Percentiles rank a stretch among this genome's conserved stretches.
phyloP scores from a whole-genome alignment of 768 basidiomycete species.

The Suillus cothurnatus region DNA sequence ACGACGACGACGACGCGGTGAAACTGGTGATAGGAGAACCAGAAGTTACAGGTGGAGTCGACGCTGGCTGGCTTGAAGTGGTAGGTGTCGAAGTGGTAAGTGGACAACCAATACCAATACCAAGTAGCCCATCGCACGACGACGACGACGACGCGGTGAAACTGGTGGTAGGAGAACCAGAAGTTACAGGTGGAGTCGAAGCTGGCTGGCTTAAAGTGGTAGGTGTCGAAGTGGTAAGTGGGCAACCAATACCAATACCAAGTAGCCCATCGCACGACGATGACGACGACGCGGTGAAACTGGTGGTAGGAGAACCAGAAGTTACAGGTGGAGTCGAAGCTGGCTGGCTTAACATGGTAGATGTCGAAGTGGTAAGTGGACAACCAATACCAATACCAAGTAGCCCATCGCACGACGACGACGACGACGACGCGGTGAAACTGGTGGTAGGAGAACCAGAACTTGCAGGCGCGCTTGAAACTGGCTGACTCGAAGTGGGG shows the following conservation, averaged over 20 bases:
- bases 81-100: slow-evolving; percentile 5
- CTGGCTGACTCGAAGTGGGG: background rate
- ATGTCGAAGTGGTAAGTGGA: slow-evolving; percentile 8
- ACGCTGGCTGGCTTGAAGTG: slow-evolving; percentile 7
- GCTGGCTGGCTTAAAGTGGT: slow-evolving; percentile 9
- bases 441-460: slow-evolving; percentile 7
- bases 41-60: slow-evolving; percentile 6
- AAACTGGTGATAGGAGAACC: background rate
- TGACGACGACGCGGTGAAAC: background rate
- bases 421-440: background rate
- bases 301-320: slow-evolving; percentile 7
- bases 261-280: slow-evolving; percentile 10
- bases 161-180: background rate
- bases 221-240: slow-evolving; percentile 2
- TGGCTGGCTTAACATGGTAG: slow-evolving; percentile 6
- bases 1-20: background rate
- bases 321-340: background rate
- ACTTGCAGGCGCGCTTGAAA: background rate
- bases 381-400: slow-evolving; percentile 24
- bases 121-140: slow-evolving; percentile 12
- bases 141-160: background rate
- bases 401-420: slow-evolving; percentile 9
- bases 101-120: slow-evolving; percentile 17
- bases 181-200: slow-evolving; percentile 5
- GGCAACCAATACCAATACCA: slow-evolving; percentile 18